Base-by-base conservation (phyloP, 768 basidiomycete species). In the Tulasnella sp. region DNA sequence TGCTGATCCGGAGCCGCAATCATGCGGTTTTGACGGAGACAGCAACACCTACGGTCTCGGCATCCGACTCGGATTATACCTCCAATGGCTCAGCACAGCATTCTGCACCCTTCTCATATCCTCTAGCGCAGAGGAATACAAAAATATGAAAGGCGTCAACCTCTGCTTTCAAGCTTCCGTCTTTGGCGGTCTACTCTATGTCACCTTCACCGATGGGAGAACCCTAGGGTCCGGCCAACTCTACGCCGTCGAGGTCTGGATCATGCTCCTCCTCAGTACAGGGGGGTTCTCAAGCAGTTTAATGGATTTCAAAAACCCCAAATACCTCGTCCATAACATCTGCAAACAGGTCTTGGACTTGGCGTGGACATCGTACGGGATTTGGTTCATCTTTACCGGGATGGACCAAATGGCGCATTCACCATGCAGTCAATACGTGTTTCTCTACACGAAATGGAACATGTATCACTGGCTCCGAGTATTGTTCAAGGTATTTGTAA, bases 211-310 rank as follows among this genome's bases (percentile, higher is more conserved):
- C 37, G 14, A 24, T 18, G 73, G 73, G 24, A n/a, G 20, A 22
- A 11, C 37, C n/a, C 73, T 42, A 46, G 18, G 20, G 1, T 7
- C 40, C 2, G 73, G 73, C 18, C 40, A 46, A 74, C 37, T 74
- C 73, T 74, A 74, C 73, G 73, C 73, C 18, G 73, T 24, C 37
- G 73, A 74, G 73, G 34, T 74, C 73, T 74, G 73, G 73, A 24
- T 74, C 44, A 46, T 74, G 16, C 73, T 74, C 6, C 37, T 2
- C 44, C 73, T 74, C 40, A n/a, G n/a, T n/a, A n/a, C n/a, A n/a
- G n/a, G n/a, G n/a, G n/a, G n/a, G n/a, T n/a, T n/a, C n/a, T n/a
- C n/a, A n/a, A n/a, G n/a, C n/a, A n/a, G n/a, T n/a, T n/a, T n/a
- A n/a, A n/a, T n/a, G n/a, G n/a, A n/a, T n/a, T n/a, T n/a, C n/a